phyloP scores from a whole-genome alignment of 2,329 filamentous ascomycete species.

The Alternaria dauci region DNA sequence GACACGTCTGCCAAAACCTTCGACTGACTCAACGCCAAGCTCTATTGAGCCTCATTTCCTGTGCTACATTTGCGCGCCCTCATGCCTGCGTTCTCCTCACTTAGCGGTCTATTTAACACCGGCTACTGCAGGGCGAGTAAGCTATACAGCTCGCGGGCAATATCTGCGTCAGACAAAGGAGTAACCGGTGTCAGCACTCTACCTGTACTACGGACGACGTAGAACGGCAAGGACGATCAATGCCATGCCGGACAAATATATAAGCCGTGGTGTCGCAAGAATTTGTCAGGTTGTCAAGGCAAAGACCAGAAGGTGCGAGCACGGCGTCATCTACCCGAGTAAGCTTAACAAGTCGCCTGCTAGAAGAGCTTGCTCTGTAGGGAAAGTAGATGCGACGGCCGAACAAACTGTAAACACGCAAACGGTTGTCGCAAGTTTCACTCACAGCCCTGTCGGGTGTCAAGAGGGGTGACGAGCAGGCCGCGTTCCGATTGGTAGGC shows the following conservation, averaged over 20 bases:
- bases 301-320: background rate
- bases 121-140: background rate
- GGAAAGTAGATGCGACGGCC: background rate
- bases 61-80: background rate
- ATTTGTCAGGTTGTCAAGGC: background rate
- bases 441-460: background rate
- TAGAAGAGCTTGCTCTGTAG: background rate
- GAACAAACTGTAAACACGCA: background rate
- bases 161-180: background rate
- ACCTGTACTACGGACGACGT: conserved; percentile 1
- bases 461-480: background rate
- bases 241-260: background rate
- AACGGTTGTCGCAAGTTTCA: background rate
- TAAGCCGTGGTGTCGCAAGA: conserved; percentile 4
- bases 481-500: background rate
- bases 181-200: conserved; percentile 14
- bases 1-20: conserved; percentile 4
- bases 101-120: background rate
- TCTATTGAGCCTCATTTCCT: background rate
- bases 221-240: conserved; percentile 1
- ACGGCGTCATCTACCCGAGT: background rate
- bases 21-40: conserved; percentile 1
- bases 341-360: background rate
- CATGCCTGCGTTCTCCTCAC: background rate
- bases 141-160: background rate